A percentile compares a stretch with the other conserved stretches of the same genome.
Evolutionary conservation across 768 basidiomycete species (phyloP).

Genomic region (Leccinum longicurvipes): DNA sequence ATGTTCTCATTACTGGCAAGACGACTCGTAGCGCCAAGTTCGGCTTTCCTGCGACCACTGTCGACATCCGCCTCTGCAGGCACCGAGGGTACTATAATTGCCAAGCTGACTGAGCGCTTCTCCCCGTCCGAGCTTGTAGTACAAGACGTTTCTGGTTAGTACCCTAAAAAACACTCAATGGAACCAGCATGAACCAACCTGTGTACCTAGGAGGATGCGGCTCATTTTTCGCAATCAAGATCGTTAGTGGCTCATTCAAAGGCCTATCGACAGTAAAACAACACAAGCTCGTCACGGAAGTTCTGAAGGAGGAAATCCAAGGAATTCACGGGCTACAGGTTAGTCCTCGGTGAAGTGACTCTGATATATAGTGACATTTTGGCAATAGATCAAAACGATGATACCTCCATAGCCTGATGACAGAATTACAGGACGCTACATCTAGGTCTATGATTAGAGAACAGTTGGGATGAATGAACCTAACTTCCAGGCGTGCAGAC

Average conservation of each 20-base stretch:
- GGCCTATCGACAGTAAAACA: constrained; percentile 89
- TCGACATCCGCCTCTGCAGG: constrained; percentile 28
- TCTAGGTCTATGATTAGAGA: constrained; percentile 9
- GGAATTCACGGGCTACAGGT: constrained; percentile 95
- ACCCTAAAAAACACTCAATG: background rate
- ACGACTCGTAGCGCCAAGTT: constrained; percentile 29
- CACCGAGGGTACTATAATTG: constrained; percentile 54
- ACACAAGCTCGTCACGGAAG: constrained; percentile 84
- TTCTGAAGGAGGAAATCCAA: constrained; percentile 84
- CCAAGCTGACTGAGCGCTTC: constrained; percentile 73
- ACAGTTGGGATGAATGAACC: background rate
- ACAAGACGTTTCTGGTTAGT: constrained; percentile 90
- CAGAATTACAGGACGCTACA: constrained; percentile 1
- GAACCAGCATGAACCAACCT: constrained; percentile 2
- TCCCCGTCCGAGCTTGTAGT: constrained; percentile 79
- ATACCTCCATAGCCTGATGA: constrained; percentile 23
- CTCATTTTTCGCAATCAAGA: constrained; percentile 91
- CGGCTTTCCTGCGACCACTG: constrained; percentile 26
- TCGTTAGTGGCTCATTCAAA: constrained; percentile 82
- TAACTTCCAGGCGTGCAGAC: background rate
- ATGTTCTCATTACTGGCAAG: constrained; percentile 32
- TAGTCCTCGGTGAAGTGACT: constrained; percentile 20
- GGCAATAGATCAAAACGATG: constrained; percentile 42
- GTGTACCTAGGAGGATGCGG: constrained; percentile 81
- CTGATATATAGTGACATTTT: constrained; percentile 5